These are phyloP conservation scores for Botrytis galanthina DNA, from an alignment of 2,329 filamentous ascomycete species.

Conservation along the genomic window DNA sequence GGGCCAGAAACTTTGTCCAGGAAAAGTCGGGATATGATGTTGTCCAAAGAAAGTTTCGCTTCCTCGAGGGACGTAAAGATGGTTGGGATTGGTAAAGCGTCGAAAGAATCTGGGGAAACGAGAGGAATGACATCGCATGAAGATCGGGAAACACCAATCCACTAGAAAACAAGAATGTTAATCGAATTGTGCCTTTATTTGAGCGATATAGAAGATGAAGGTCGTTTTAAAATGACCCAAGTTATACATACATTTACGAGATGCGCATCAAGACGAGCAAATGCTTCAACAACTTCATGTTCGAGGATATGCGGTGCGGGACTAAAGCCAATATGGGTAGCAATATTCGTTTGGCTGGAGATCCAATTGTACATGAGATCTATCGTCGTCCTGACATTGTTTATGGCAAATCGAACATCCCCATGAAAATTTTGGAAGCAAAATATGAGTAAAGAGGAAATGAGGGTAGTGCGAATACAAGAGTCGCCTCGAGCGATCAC, in stretches of 20 bases:
- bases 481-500: neutral
- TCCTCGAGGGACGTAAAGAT: neutral
- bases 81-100: neutral
- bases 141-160: neutral
- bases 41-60: neutral
- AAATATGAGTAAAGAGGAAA: slow-evolving; percentile 6
- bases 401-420: slow-evolving; percentile 17
- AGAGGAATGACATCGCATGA: neutral
- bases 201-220: neutral
- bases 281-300: slow-evolving; percentile 24
- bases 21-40: neutral
- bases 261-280: slow-evolving; percentile 25
- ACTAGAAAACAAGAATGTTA: neutral
- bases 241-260: neutral
- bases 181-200: neutral
- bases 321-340: neutral
- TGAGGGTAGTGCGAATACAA: neutral
- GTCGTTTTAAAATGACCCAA: neutral
- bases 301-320: slow-evolving; percentile 13
- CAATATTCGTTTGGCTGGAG: neutral
- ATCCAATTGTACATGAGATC: neutral
- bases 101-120: neutral
- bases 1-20: neutral
- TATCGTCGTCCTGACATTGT: neutral
- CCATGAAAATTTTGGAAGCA: slow-evolving; percentile 19